A percentile compares a stretch with the other conserved stretches of the same genome.
These are phyloP conservation scores for Yarrowia hollandica DNA, from an alignment of 805 yeast genomes.

Conservation along the genomic window DNA sequence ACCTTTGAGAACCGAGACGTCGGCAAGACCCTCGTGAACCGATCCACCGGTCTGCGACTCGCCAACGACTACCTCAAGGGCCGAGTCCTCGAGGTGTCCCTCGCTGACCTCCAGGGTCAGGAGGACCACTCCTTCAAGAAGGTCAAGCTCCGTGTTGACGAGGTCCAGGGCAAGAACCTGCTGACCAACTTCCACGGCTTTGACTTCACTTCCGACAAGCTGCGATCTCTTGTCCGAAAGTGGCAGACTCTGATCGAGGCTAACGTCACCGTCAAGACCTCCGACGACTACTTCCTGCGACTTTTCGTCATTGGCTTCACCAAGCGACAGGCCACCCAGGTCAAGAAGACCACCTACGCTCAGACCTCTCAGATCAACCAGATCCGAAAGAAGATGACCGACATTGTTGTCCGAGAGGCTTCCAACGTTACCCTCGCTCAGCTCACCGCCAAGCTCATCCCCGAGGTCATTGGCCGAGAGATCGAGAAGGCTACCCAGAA, in stretches of 20 bases:
- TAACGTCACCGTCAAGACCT: slow-evolving; percentile 95
- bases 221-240: slow-evolving; percentile 96
- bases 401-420: slow-evolving; percentile 95
- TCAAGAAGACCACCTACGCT: slow-evolving; percentile 97
- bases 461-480: slow-evolving; percentile 98
- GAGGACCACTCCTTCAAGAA: slow-evolving; percentile 99
- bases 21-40: slow-evolving; percentile 98
- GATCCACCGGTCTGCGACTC: slow-evolving; percentile 94
- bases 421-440: slow-evolving; percentile 93
- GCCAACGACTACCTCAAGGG: slow-evolving; percentile 98
- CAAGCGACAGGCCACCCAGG: slow-evolving; percentile 94
- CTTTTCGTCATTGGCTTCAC: slow-evolving; percentile 98
- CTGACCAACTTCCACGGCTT: slow-evolving; percentile 99
- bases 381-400: slow-evolving; percentile 94
- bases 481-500: slow-evolving; percentile 93
- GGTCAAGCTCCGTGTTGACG: slow-evolving; percentile 96
- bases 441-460: slow-evolving; percentile 94
- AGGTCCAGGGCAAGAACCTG: slow-evolving; percentile 97
- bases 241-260: slow-evolving; percentile 99
- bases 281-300: slow-evolving; percentile 96
- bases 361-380: slow-evolving; percentile 97
- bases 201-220: slow-evolving; percentile 97
- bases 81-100: slow-evolving; percentile 91
- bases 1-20: slow-evolving; percentile 98
- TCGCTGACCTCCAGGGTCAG: slow-evolving; percentile 97